Conservation (phyloP, 192 early-diverging fungal species). For the Podila epigama region DNA sequence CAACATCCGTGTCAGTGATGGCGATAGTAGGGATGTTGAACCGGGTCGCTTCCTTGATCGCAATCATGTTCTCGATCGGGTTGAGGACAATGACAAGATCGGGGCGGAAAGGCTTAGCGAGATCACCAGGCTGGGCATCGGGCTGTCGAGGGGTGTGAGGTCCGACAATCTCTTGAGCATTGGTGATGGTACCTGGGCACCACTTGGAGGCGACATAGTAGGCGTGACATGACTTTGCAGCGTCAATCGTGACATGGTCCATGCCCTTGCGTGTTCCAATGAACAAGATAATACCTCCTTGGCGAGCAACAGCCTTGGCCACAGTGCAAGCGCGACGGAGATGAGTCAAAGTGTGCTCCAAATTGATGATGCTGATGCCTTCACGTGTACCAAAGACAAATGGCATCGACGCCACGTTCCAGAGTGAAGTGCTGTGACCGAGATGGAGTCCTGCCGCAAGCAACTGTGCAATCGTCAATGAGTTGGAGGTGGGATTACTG, state of each 20-base stretch:
- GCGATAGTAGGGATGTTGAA: conserved; percentile 88
- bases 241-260: conserved; percentile 74
- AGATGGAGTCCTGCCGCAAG: conserved; percentile 89
- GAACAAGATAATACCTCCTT: conserved; percentile 88
- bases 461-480: conserved; percentile 69
- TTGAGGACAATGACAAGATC: conserved; percentile 87
- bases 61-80: conserved; percentile 80
- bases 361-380: conserved; percentile 92
- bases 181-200: conserved; percentile 91
- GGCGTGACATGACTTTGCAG: conserved; percentile 75
- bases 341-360: conserved; percentile 87
- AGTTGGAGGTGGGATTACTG: conserved; percentile 25
- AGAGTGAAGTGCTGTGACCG: conserved; percentile 79
- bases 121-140: conserved; percentile 45
- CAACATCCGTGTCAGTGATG: conserved; percentile 91
- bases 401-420: conserved; percentile 84
- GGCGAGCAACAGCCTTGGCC: conserved; percentile 69
- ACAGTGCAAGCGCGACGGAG: conserved; percentile 84
- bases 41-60: conserved; percentile 79
- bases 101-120: conserved; percentile 69
- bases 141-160: conserved; percentile 59
- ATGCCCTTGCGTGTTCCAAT: conserved; percentile 79
- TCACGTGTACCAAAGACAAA: conserved; percentile 90
- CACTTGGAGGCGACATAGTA: conserved; percentile 85
- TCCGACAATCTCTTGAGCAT: conserved; percentile 74